Evolutionary conservation across 306 rosid species (phyloP), one percentile per base, ranked within the genome.

Genomic region (Gleditsia sinensis): DNA sequence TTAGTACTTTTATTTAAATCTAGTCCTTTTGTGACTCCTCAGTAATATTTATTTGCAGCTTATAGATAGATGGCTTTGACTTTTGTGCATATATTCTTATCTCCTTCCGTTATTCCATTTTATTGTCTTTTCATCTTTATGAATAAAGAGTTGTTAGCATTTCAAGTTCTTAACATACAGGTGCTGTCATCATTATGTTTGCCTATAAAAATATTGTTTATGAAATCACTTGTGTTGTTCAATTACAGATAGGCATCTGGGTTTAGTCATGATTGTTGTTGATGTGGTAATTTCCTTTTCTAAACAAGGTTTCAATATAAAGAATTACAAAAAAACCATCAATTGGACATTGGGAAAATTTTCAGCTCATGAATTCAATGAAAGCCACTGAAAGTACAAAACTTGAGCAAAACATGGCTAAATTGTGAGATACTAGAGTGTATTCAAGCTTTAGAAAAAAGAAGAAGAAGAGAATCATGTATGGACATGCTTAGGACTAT

Each of bases 1-100:
- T 89, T 61, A 70, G 89, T 72, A 46, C 17, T 60, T 51, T 6
- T 60, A 71, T 67, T 79, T 61, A 56, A 61, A n/a, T 74, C 23
- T 64, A 36, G 8, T 43, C 20, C 16, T 30, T 72, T 72, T 59
- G 33, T 71, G 63, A 67, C 46, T 75, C 21, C 48, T 62, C 21
- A 21, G 13, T 51, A 58, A 34, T 23, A 67, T 75, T 75, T 33
- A 54, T 23, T 55, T 56, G 46, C 34, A 13, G 64, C 67, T 46
- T 33, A 46, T 32, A 13, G 23, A 46, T 32, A 13, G 23, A 54
- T 85, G 25, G 66, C 53, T 76, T 80, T 76, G 33, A 12, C 67
- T 74, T 46, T 63, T 16, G 69, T 16, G 33, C 74, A 62, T 25
- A 9, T 68, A 21, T 54, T 33, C 37, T 54, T 32, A 25, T 54